These are phyloP conservation scores for Silene uniflora DNA, from an alignment of 148 eudicot genomes.

Conservation along the genomic window DNA sequence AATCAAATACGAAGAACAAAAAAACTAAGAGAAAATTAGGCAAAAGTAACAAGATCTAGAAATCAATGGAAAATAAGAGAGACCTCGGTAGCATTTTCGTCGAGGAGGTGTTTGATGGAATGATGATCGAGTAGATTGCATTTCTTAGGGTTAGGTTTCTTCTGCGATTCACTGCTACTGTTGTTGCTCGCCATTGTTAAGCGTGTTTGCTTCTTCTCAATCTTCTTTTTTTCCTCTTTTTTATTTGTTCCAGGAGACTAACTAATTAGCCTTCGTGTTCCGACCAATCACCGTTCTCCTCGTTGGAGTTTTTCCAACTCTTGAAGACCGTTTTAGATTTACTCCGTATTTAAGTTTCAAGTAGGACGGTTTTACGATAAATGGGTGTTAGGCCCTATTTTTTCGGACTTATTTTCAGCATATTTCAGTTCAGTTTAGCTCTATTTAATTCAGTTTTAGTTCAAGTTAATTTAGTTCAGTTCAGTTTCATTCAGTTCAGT, in stretches of 20 bases:
- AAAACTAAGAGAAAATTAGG: neutral
- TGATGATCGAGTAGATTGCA: slow-evolving; percentile 68
- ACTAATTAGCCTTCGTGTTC: neutral
- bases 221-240: neutral
- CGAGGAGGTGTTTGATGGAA: slow-evolving; percentile 75
- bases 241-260: neutral
- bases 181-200: slow-evolving; percentile 30
- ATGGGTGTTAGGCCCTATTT: too few relatives aligned
- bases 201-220: neutral
- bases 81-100: slow-evolving; percentile 75
- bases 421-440: too few relatives aligned
- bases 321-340: too few relatives aligned
- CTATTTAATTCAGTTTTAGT: too few relatives aligned
- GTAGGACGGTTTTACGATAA: too few relatives aligned
- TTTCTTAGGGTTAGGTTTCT: slow-evolving; percentile 54
- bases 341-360: too few relatives aligned
- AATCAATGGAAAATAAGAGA: neutral
- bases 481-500: too few relatives aligned
- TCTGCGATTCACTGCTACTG: slow-evolving; percentile 1
- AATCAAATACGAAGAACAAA: too few relatives aligned
- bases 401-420: too few relatives aligned
- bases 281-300: neutral
- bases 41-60: neutral
- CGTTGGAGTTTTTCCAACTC: neutral
- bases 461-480: too few relatives aligned